These are phyloP conservation scores for Irpex lacteus DNA, from an alignment of 1,284 basidiomycete genomes.

Conservation along the genomic window DNA sequence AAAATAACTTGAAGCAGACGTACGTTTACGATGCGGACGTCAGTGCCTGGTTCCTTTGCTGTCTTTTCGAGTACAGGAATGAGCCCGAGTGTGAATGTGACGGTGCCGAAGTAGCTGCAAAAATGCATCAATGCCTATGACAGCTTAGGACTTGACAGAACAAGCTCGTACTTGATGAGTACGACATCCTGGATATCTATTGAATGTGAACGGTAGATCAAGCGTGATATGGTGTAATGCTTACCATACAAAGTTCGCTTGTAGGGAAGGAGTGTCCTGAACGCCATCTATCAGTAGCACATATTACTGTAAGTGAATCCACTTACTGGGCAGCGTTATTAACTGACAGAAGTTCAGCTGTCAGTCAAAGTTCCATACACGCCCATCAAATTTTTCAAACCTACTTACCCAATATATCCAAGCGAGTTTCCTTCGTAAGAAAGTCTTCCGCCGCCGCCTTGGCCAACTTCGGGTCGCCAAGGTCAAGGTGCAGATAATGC, in stretches of 20 bases:
- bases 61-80: conserved; percentile 48
- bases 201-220: background rate
- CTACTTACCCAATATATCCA: conserved; percentile 41
- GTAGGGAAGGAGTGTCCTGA: conserved; percentile 27
- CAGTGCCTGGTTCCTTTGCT: conserved; percentile 38
- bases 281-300: background rate
- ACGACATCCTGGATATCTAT: conserved; percentile 36
- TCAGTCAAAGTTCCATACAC: background rate
- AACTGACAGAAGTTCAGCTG: conserved; percentile 24
- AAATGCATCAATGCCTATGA: background rate
- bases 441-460: conserved; percentile 47
- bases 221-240: background rate
- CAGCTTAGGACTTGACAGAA: background rate
- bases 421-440: conserved; percentile 39
- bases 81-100: conserved; percentile 46
- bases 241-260: conserved; percentile 31
- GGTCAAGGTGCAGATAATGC: conserved; percentile 45
- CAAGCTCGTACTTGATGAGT: conserved; percentile 42
- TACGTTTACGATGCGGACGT: conserved; percentile 54
- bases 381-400: background rate
- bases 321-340: conserved; percentile 52
- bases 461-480: conserved; percentile 40
- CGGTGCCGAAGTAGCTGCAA: conserved; percentile 44
- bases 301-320: background rate
- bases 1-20: conserved; percentile 12